Evolutionary conservation across 1,284 basidiomycete species (phyloP), one percentile per base, ranked within the genome.

Genomic region (Tilletia walkeri): DNA sequence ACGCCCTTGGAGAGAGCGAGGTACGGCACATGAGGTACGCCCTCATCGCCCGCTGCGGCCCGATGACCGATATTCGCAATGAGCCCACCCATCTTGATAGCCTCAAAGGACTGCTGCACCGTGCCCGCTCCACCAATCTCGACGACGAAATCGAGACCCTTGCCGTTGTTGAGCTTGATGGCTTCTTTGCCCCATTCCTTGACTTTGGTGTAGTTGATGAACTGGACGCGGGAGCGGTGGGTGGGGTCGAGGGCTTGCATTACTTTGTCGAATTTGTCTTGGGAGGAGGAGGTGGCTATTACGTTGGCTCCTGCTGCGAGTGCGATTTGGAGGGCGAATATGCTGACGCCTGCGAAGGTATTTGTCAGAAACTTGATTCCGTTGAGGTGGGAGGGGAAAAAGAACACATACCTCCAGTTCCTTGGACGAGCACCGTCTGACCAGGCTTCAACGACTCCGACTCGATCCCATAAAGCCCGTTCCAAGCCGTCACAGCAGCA

Each of bases 261-360:
- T 0, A 79, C 84, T 45, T 78, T 76, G 45, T 82, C 76, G 34
- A 86, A 80, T 80, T 90, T 90, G 47, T 87, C 86, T 73, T 89
- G 88, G 0, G 88, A 88, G 0, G 88, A 89, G 0, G 88, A 89
- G 0, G 88, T 89, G 34, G 86, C 85, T 70, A 90, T 89, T 20
- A 88, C 88, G 3, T 81, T 86, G 2, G 88, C 88, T 14, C 89
- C 89, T 0, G 86, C 85, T 0, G 87, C 88, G 20, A 87, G 83
- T 0, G 88, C 89, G 56, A 90, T 84, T 79, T 89, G 89, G 63
- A 85, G 84, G 76, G 36, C 82, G 87, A 76, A 87, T 86, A 87
- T 86, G 2, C 87, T 88, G 16, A 89, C 88, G n/a, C 59, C 50
- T 53, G 50, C 6, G 41, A 45, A 30, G 24, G 24, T 30, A 30